Percentiles rank a stretch among this genome's conserved stretches.
Conservation (phyloP, 768 basidiomycete genomes). For the Lyophyllum semitale region DNA sequence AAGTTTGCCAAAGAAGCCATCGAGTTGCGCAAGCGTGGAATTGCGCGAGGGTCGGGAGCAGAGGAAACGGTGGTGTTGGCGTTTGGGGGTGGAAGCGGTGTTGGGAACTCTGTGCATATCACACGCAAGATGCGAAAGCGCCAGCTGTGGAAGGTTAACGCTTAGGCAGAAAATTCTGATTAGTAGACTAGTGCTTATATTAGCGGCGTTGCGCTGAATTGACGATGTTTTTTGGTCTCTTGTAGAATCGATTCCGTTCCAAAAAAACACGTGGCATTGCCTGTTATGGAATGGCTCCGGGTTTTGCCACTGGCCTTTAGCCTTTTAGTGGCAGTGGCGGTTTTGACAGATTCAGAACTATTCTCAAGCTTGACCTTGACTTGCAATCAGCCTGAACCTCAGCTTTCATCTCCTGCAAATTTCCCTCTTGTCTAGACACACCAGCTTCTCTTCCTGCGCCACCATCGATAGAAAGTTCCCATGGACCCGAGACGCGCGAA, state of each 20-base stretch:
- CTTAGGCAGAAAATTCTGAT: conserved; percentile 49
- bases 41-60: conserved; percentile 66
- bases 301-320: conserved; percentile 36
- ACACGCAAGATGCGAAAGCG: conserved; percentile 86
- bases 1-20: conserved; percentile 92
- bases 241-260: conserved; percentile 21
- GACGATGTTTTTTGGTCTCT: conserved; percentile 6
- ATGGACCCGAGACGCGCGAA: conserved; percentile 49
- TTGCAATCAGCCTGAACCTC: conserved; percentile 8
- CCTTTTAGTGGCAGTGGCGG: conserved; percentile 40
- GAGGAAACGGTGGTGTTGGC: conserved; percentile 93
- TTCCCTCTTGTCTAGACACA: background rate
- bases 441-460: conserved; percentile 45
- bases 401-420: background rate
- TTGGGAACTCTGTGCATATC: conserved; percentile 79
- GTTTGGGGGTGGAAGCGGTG: conserved; percentile 72
- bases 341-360: conserved; percentile 35
- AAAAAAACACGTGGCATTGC: conserved; percentile 29
- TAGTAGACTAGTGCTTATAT: background rate
- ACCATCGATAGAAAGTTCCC: conserved; percentile 55
- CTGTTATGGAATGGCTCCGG: conserved; percentile 31
- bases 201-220: background rate
- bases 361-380: conserved; percentile 6
- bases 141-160: conserved; percentile 81
- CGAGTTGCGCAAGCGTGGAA: conserved; percentile 78